Conservation (phyloP, 495 filamentous ascomycete species). For the Lepidopterella palustris region DNA sequence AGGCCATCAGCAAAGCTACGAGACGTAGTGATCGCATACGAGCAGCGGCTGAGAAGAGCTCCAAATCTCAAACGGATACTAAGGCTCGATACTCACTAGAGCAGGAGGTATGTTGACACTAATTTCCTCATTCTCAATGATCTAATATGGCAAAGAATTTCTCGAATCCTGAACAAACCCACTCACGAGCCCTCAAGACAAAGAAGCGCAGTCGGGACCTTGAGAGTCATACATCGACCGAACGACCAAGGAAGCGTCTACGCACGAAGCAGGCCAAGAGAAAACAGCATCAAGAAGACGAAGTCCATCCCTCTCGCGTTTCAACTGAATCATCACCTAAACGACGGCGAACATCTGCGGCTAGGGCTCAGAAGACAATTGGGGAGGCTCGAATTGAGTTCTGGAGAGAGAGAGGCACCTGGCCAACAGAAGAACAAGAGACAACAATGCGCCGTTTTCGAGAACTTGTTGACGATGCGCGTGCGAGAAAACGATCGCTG, state of each 20-base stretch:
- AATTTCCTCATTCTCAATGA: not conserved
- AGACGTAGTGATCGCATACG: not conserved
- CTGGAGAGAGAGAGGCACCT: conserved; percentile 1
- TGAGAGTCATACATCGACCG: not conserved
- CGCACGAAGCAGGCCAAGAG: not conserved
- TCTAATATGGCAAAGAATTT: not conserved
- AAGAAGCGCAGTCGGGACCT: not conserved
- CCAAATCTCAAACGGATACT: not conserved
- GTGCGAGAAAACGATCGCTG: conserved; percentile 9
- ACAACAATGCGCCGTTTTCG: conserved; percentile 2
- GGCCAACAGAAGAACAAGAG: conserved; percentile 9
- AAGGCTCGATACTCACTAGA: not conserved
- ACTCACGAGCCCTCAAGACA: not conserved
- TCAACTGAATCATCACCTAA: not conserved
- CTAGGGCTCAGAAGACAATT: not conserved
- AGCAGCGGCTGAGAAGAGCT: not conserved
- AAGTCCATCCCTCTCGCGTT: not conserved
- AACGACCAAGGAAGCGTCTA: not conserved
- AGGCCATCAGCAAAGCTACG: not conserved
- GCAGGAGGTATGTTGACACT: not conserved
- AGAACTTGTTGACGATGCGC: not conserved
- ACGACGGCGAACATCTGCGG: not conserved
- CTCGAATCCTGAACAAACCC: not conserved
- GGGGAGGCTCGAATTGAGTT: conserved; percentile 1
- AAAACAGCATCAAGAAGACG: not conserved